A percentile compares a stretch with the other conserved stretches of the same genome.
These are phyloP conservation scores for Rheum nobile DNA, from an alignment of 148 eudicot genomes.

Conservation along the genomic window DNA sequence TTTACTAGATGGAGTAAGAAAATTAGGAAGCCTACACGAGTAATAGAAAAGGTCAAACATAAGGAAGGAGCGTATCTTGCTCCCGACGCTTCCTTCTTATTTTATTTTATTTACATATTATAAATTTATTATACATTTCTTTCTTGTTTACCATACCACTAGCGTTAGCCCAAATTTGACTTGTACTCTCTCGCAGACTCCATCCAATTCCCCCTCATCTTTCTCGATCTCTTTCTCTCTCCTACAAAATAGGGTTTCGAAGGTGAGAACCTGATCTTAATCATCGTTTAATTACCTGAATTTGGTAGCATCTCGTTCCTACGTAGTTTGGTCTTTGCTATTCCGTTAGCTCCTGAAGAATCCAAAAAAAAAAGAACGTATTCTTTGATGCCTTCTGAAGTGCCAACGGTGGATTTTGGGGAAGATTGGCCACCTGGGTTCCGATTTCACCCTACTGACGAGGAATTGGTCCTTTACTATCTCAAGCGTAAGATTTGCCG, in stretches of 20 bases:
- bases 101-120: not conserved
- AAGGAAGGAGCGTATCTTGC: not conserved
- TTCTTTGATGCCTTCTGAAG: slow-evolving; percentile 1
- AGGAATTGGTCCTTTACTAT: slow-evolving; percentile 69
- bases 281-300: not conserved
- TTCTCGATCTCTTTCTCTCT: not conserved
- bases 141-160: no score
- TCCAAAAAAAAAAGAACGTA: not conserved
- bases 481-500: slow-evolving; percentile 66
- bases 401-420: not conserved
- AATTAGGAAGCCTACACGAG: not conserved
- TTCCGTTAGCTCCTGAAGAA: not conserved
- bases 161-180: slow-evolving; percentile 2
- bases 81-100: not conserved
- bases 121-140: not conserved
- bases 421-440: slow-evolving; percentile 72
- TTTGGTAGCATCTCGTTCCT: not conserved
- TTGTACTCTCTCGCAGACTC: not conserved
- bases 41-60: not conserved
- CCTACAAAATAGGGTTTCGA: not conserved
- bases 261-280: not conserved
- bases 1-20: no score
- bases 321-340: not conserved
- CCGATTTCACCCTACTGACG: slow-evolving; percentile 83
- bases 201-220: not conserved